These are phyloP conservation scores for Eleusine coracana DNA, from an alignment of 176 grass and related monocot genomes.

Conservation along the genomic window DNA sequence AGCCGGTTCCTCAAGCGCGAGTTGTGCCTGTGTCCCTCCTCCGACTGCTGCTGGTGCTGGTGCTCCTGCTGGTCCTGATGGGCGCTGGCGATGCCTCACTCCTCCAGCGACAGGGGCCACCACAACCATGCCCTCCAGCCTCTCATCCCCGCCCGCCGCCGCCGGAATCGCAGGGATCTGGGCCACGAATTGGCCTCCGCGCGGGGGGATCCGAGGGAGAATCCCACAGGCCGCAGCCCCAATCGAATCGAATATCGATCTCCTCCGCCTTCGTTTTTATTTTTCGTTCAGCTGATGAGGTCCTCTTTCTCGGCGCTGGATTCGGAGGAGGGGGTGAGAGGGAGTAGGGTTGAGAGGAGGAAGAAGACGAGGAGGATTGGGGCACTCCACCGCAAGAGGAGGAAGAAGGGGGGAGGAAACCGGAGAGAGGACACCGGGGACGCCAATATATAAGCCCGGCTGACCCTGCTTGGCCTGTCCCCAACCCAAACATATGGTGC, in stretches of 20 bases:
- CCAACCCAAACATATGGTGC: not conserved
- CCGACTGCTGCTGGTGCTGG: not conserved
- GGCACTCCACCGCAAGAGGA: constrained; percentile 20
- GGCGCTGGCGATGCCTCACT: constrained; percentile 35
- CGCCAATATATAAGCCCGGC: constrained; percentile 12
- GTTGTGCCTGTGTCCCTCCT: not conserved
- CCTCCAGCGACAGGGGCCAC: not conserved
- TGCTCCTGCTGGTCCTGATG: not conserved
- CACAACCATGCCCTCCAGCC: constrained; percentile 29
- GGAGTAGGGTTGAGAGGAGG: constrained; percentile 44
- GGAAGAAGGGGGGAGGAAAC: constrained; percentile 29
- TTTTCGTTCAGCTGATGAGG: constrained; percentile 6
- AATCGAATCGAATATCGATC: constrained; percentile 44
- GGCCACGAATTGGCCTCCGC: constrained; percentile 29
- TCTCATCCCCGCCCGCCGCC: constrained; percentile 51
- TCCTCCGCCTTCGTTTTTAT: not conserved
- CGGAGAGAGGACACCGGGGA: not conserved
- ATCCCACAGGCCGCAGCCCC: constrained; percentile 14
- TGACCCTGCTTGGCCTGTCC: too few species aligned
- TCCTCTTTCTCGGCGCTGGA: not conserved
- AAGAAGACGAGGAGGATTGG: constrained; percentile 11
- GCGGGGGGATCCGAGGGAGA: constrained; percentile 37
- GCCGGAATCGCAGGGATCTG: constrained; percentile 65
- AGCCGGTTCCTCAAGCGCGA: not conserved
- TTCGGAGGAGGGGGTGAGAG: constrained; percentile 24